These are phyloP conservation scores for Poronia punctata DNA, from an alignment of 495 filamentous ascomycete genomes.

Conservation along the genomic window DNA sequence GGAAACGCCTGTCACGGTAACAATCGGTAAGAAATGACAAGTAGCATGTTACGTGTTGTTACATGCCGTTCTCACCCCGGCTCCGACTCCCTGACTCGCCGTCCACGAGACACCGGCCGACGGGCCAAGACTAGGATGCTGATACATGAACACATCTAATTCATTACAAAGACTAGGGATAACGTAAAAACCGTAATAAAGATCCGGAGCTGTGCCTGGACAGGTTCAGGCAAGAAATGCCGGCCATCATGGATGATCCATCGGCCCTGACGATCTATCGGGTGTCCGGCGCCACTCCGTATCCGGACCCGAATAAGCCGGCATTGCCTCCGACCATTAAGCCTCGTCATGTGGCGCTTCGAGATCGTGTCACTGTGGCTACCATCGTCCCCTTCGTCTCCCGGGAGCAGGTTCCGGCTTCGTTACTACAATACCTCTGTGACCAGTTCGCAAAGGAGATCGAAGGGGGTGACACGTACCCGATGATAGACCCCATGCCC, in stretches of 20 bases:
- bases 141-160: no score
- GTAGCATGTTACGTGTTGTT: no score
- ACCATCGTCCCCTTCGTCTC: slow-evolving; percentile 85
- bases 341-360: slow-evolving; percentile 79
- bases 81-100: no score
- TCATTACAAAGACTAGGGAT: no score
- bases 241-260: slow-evolving; percentile 80
- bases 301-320: slow-evolving; percentile 52
- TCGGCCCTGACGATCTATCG: slow-evolving; percentile 54
- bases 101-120: no score
- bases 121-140: no score
- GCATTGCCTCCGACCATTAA: slow-evolving; percentile 62
- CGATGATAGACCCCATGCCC: slow-evolving; percentile 75
- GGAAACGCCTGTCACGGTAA: no score
- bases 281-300: slow-evolving; percentile 55
- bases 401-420: slow-evolving; percentile 62
- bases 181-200: no score
- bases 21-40: no score
- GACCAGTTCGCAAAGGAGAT: slow-evolving; percentile 92
- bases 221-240: no score
- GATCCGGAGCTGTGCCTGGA: no score
- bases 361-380: slow-evolving; percentile 83
- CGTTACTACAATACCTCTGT: slow-evolving; percentile 70
- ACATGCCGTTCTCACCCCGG: no score
- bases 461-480: slow-evolving; percentile 93